Evolutionary conservation across 2,329 filamentous ascomycete species (phyloP).

Genomic region (Periconia sp.): DNA sequence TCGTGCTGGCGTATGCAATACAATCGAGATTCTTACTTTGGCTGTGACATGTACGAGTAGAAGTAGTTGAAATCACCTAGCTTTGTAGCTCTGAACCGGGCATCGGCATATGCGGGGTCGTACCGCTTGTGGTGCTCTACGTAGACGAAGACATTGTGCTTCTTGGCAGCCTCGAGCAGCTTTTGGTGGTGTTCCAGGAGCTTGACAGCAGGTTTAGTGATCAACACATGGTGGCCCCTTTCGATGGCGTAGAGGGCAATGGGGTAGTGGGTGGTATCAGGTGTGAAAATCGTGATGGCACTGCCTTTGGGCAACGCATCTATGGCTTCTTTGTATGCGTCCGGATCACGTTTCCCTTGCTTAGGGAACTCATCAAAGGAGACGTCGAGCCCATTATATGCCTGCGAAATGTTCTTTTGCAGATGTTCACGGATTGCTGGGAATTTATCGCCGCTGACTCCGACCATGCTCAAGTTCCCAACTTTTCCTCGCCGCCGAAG

Average conservation of each 20-base stretch:
- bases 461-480: conserved; percentile 82
- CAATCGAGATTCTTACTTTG: conserved; percentile 26
- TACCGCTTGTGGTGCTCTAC: conserved; percentile 97
- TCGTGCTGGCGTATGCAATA: conserved; percentile 28
- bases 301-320: conserved; percentile 79
- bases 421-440: conserved; percentile 90
- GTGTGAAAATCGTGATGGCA: conserved; percentile 94
- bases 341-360: conserved; percentile 71
- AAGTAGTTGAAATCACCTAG: conserved; percentile 98
- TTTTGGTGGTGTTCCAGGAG: conserved; percentile 76
- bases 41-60: conserved; percentile 93
- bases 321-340: conserved; percentile 87
- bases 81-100: conserved; percentile 71
- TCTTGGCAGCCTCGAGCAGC: conserved; percentile 70
- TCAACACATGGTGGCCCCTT: conserved; percentile 82
- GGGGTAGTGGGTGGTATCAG: conserved; percentile 88
- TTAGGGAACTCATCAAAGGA: conserved; percentile 81
- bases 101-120: conserved; percentile 90
- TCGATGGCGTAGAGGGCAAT: conserved; percentile 92
- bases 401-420: conserved; percentile 80
- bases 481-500: conserved; percentile 87
- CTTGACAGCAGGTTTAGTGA: conserved; percentile 94
- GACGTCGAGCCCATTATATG: conserved; percentile 86
- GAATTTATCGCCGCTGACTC: conserved; percentile 85
- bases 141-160: conserved; percentile 83